These are phyloP conservation scores for Gautieria morchelliformis DNA, from an alignment of 768 basidiomycete genomes.

Conservation along the genomic window DNA sequence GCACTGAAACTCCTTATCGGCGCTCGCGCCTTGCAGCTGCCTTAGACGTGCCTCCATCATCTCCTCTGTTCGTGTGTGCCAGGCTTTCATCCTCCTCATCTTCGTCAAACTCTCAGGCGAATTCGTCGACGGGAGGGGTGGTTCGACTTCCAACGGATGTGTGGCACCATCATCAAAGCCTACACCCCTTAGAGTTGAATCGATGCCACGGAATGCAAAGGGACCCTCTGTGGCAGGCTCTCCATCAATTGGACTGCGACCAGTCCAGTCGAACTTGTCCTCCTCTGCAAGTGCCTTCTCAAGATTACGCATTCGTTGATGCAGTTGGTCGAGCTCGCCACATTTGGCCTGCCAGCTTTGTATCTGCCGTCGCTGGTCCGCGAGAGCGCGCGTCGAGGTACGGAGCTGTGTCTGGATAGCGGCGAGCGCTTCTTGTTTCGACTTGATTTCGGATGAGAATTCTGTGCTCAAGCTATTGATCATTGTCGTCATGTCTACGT, in stretches of 20 bases:
- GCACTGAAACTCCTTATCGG: conserved; percentile 86
- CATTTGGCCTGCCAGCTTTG: conserved; percentile 64
- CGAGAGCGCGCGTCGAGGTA: conserved; percentile 81
- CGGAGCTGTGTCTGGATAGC: conserved; percentile 80
- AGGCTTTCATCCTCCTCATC: conserved; percentile 67
- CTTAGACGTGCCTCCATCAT: conserved; percentile 62
- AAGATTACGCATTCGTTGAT: conserved; percentile 76
- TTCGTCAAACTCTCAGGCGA: conserved; percentile 52
- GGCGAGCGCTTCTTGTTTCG: conserved; percentile 82
- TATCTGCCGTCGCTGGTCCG: conserved; percentile 83
- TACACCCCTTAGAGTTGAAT: conserved; percentile 57
- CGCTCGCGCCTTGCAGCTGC: conserved; percentile 65
- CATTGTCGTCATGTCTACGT: conserved; percentile 73
- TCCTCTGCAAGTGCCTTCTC: conserved; percentile 71
- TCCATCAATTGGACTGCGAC: conserved; percentile 45
- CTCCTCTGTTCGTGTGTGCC: conserved; percentile 74
- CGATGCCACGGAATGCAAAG: conserved; percentile 61
- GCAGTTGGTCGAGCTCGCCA: conserved; percentile 70
- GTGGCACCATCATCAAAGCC: conserved; percentile 51
- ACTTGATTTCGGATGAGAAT: conserved; percentile 74
- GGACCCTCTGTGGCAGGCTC: conserved; percentile 30
- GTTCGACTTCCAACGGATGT: conserved; percentile 58
- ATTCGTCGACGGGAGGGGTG: conserved; percentile 55
- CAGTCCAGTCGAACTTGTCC: conserved; percentile 84
- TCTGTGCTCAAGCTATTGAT: conserved; percentile 70